Base-by-base conservation (phyloP, 208 protist genomes). In the Acanthamoeba lenticulata region DNA sequence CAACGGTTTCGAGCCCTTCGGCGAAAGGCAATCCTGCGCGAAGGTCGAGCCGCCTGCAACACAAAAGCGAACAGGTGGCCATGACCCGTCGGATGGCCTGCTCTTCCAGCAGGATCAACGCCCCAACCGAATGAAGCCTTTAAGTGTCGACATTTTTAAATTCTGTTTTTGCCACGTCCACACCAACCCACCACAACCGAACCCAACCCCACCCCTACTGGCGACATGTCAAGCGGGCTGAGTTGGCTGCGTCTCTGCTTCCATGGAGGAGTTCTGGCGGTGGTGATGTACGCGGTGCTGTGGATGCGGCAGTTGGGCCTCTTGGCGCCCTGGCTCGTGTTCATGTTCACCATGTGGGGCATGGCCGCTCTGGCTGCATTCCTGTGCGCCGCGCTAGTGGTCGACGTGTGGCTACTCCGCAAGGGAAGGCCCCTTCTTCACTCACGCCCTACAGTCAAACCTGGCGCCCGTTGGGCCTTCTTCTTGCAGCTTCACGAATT, bases 261-360 rank as follows among this genome's bases (percentile, higher is more conserved):
- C n/a, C 74, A 85, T 32, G 74, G 27, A 40, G 38, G 4, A 29
- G 36, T 19, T 40, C n/a, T 85, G 74, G 74, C 27, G 13, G 45
- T 55, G 0, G 27, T 85, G 7, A 27, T 40, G 7, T 36, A 85
- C 44, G 49, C 74, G 2, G 19, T 57, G 19, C 2, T 47, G 29
- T 85, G 74, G 74, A 7, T 85, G 29, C 17, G 44, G 2, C 74
- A 55, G n/a, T 17, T 85, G 0, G 74, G 74, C 44, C 17, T 85
- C 42, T 27, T 85, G 4, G 19, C 42, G 44, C 24, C 32, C 9
- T 85, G 24, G 42, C 44, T 85, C 11, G n/a, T 85, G 42, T 55
- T 85, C 29, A 85, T 85, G 74, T 85, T 85, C 38, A 85, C 74
- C 38, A 85, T 55, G 42, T 85, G 74, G 74, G 74, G 74, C 4